A percentile compares a stretch with the other conserved stretches of the same genome.
phyloP scores from a whole-genome alignment of 2,329 filamentous ascomycete species.

The Ilyonectria sp. region DNA sequence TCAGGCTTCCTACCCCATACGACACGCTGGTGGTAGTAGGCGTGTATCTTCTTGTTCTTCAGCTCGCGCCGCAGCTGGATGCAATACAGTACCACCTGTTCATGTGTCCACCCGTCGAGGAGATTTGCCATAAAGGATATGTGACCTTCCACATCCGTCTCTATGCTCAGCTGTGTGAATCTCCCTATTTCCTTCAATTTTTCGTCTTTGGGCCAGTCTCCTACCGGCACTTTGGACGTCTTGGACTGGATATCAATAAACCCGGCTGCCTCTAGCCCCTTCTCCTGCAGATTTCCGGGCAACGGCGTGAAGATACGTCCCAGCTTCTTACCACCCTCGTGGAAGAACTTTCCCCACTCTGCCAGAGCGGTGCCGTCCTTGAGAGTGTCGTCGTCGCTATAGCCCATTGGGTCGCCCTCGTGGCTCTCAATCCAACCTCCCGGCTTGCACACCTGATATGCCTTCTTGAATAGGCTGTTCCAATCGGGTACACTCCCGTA shows the following conservation, averaged over 20 bases:
- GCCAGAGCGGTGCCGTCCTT: conserved; percentile 44
- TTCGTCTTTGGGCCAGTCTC: conserved; percentile 39
- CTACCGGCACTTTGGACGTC: conserved; percentile 41
- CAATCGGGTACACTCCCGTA: conserved; percentile 71
- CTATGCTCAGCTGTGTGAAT: conserved; percentile 51
- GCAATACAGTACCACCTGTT: conserved; percentile 53
- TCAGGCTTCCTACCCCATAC: conserved; percentile 44
- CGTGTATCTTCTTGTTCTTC: conserved; percentile 44
- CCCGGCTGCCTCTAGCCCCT: conserved; percentile 36
- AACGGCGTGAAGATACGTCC: conserved; percentile 48
- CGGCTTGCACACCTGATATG: conserved; percentile 67
- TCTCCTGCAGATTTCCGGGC: conserved; percentile 32
- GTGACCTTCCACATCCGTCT: conserved; percentile 55
- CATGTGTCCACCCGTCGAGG: conserved; percentile 54
- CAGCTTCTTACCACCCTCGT: conserved; percentile 48
- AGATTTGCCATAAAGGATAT: conserved; percentile 51
- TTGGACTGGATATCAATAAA: conserved; percentile 41
- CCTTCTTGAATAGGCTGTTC: conserved; percentile 64
- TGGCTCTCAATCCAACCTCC: conserved; percentile 63
- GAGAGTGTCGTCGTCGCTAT: conserved; percentile 51
- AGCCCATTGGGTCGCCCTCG: conserved; percentile 46
- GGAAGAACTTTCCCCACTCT: conserved; percentile 48
- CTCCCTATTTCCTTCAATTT: conserved; percentile 39
- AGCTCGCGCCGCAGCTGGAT: conserved; percentile 52
- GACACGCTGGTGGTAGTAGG: conserved; percentile 49